Percentiles rank a stretch among this genome's conserved stretches.
phyloP scores from a whole-genome alignment of 306 rosid genomes.

The Spatholobus suberectus region DNA sequence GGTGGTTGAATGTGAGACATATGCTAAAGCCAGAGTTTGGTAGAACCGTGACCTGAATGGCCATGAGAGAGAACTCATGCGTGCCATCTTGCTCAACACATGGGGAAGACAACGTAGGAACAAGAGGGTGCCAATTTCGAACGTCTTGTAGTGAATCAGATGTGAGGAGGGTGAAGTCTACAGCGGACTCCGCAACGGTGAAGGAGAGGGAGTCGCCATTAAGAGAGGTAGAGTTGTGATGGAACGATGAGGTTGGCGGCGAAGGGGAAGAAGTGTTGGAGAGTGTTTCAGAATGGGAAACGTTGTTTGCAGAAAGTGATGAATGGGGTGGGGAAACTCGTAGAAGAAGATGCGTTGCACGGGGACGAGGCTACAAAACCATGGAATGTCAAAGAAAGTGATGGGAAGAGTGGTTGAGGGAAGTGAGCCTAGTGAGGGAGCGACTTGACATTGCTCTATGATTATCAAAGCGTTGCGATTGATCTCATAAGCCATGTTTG shows the following conservation, averaged over 20 bases:
- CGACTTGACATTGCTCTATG: too few relatives aligned
- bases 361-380: too few relatives aligned
- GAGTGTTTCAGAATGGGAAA: conserved; percentile 46
- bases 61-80: background rate
- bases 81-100: background rate
- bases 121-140: background rate
- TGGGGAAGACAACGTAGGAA: background rate
- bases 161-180: background rate
- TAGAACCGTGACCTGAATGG: conserved; percentile 22
- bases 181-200: conserved; percentile 8
- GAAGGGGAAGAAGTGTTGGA: conserved; percentile 50
- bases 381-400: too few relatives aligned
- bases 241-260: conserved; percentile 33
- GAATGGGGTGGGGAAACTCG: too few relatives aligned
- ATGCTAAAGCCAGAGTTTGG: background rate
- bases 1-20: background rate
- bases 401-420: too few relatives aligned
- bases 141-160: background rate
- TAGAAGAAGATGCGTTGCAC: too few relatives aligned
- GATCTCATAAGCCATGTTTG: too few relatives aligned
- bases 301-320: conserved; percentile 24
- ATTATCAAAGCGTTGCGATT: too few relatives aligned
- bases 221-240: conserved; percentile 25
- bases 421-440: too few relatives aligned
- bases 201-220: conserved; percentile 10